Conservation (phyloP, 176 grass and related monocot genomes). For the Hyparrhenia diplandra region DNA sequence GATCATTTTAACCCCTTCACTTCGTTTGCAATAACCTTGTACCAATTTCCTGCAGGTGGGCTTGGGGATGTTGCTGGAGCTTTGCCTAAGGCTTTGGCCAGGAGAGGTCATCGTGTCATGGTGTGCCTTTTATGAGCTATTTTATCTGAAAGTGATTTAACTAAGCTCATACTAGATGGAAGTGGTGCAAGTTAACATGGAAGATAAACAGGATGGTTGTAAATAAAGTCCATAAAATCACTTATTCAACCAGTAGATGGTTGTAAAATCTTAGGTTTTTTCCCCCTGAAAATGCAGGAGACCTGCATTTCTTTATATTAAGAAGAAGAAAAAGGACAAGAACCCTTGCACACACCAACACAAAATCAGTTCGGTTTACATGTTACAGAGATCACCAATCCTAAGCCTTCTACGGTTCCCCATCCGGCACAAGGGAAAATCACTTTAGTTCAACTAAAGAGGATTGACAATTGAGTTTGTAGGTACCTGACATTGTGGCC, state of each 20-base stretch:
- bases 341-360: background rate
- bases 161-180: conserved; percentile 22
- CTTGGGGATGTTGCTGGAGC: conserved; percentile 99
- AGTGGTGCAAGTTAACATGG: conserved; percentile 16
- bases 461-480: background rate
- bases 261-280: conserved; percentile 12
- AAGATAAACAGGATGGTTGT: background rate
- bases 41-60: conserved; percentile 58
- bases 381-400: background rate
- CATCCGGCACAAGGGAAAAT: background rate
- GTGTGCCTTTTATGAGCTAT: too few relatives aligned
- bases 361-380: background rate
- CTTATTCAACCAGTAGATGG: background rate
- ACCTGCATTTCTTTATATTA: background rate
- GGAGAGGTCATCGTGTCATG: conserved; percentile 97
- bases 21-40: conserved; percentile 19
- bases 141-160: conserved; percentile 21
- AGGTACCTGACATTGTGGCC: background rate
- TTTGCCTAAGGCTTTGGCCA: conserved; percentile 86
- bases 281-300: background rate
- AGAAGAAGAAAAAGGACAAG: background rate
- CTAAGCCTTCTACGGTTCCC: background rate
- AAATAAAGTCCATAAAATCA: background rate
- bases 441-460: background rate
- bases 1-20: background rate